Percentiles rank a stretch among this genome's conserved stretches.
Evolutionary conservation across 805 yeast genomes (phyloP).

Genomic region (Cyberlindnera euphorbiae): DNA sequence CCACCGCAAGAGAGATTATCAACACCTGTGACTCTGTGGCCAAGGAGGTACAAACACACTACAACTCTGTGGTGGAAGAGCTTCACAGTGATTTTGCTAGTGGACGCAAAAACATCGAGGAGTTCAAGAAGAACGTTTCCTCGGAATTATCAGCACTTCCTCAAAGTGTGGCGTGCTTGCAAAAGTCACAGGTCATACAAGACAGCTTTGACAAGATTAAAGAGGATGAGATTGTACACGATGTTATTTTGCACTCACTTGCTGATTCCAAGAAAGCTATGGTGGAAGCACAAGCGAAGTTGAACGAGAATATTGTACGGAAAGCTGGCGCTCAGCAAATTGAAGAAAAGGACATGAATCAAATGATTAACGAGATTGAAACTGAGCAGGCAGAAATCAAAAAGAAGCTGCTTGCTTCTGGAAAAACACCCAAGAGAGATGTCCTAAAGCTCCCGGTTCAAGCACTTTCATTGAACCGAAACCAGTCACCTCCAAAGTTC

Average conservation of each 20-base stretch:
- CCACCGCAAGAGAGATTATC: constrained; percentile 17
- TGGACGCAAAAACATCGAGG: constrained; percentile 14
- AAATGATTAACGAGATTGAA: constrained; percentile 22
- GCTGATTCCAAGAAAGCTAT: constrained; percentile 1
- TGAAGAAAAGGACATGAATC: constrained; percentile 19
- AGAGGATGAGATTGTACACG: constrained; percentile 1
- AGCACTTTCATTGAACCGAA: not conserved
- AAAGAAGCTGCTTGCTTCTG: constrained; percentile 25
- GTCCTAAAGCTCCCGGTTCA: constrained; percentile 14
- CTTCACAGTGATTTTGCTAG: constrained; percentile 9
- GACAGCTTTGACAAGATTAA: constrained; percentile 5
- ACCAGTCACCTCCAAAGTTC: constrained; percentile 25
- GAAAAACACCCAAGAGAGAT: constrained; percentile 27
- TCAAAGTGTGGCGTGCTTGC: constrained; percentile 4
- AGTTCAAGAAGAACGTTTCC: constrained; percentile 14
- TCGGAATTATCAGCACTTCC: constrained; percentile 17
- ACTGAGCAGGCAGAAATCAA: constrained; percentile 23
- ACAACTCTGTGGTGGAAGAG: constrained; percentile 1
- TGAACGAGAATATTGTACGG: constrained; percentile 9
- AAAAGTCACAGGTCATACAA: constrained; percentile 7
- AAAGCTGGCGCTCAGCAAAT: constrained; percentile 12
- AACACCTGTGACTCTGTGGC: constrained; percentile 20
- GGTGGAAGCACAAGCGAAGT: not conserved
- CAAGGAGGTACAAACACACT: constrained; percentile 6
- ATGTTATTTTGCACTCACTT: constrained; percentile 1